These are phyloP conservation scores for Earliella scabrosa DNA, from an alignment of 1,284 basidiomycete genomes.

Conservation along the genomic window DNA sequence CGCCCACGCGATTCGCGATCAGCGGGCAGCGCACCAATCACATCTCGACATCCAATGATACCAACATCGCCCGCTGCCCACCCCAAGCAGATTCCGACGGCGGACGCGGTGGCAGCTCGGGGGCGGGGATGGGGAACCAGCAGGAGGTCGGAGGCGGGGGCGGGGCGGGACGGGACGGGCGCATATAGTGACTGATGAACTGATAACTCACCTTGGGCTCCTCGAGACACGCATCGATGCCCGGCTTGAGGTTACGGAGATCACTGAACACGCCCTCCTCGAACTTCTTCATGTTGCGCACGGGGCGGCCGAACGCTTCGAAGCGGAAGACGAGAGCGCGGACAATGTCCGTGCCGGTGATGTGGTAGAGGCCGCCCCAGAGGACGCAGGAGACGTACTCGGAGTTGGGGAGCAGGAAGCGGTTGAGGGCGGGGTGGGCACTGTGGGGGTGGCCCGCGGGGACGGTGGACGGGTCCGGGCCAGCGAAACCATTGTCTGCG, in stretches of 20 bases:
- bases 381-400: constrained; percentile 90
- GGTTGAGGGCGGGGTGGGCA: constrained; percentile 75
- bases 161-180: neutral
- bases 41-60: constrained; percentile 2
- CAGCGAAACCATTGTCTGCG: constrained; percentile 28
- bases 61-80: neutral
- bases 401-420: constrained; percentile 82
- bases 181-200: neutral
- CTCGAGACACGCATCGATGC: constrained; percentile 87
- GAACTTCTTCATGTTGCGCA: constrained; percentile 88
- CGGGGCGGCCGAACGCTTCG: constrained; percentile 85
- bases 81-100: no score
- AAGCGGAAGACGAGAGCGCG: constrained; percentile 88
- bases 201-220: constrained; percentile 78
- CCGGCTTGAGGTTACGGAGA: constrained; percentile 89
- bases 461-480: constrained; percentile 21
- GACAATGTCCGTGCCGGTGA: constrained; percentile 91
- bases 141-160: neutral
- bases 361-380: constrained; percentile 89
- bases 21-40: constrained; percentile 1
- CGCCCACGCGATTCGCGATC: constrained; percentile 15
- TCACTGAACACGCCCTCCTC: constrained; percentile 94
- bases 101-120: neutral
- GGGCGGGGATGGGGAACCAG: neutral
- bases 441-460: constrained; percentile 40